Evolutionary conservation across 1,284 basidiomycete genomes (phyloP).

Genomic region (Ceratobasidium sp.): DNA sequence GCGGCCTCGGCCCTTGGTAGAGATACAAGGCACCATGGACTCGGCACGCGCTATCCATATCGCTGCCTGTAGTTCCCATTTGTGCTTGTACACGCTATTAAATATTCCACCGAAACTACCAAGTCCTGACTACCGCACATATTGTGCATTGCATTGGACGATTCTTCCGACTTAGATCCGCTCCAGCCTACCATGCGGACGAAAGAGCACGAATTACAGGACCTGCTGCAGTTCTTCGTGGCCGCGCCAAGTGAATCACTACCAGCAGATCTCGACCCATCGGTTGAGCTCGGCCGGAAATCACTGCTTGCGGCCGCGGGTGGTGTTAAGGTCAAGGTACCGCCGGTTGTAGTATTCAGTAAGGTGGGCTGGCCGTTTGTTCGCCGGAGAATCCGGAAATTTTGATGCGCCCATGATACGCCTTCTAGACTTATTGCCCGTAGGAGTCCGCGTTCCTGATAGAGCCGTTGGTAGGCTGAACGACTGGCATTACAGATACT

Average conservation of each 20-base stretch:
- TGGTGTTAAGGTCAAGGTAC: slow-evolving; percentile 51
- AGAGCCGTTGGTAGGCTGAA: neutral
- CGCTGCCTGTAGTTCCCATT: neutral
- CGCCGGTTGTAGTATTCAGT: slow-evolving; percentile 80
- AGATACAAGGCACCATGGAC: neutral
- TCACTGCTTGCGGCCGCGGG: slow-evolving; percentile 17
- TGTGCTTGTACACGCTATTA: neutral
- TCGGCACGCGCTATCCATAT: neutral
- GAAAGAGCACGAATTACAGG: slow-evolving; percentile 41
- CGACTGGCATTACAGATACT: slow-evolving; percentile 59
- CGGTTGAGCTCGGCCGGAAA: slow-evolving; percentile 15
- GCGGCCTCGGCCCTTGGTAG: neutral
- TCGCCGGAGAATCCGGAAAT: neutral
- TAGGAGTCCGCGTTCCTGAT: slow-evolving; percentile 48
- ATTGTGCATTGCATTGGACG: neutral
- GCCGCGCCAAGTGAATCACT: slow-evolving; percentile 42
- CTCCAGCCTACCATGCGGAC: slow-evolving; percentile 5
- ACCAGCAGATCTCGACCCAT: slow-evolving; percentile 42
- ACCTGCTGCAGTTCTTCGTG: slow-evolving; percentile 42
- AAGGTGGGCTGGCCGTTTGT: slow-evolving; percentile 59
- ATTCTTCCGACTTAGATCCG: slow-evolving; percentile 26
- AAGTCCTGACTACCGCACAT: too few relatives aligned
- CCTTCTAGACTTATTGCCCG: slow-evolving; percentile 73
- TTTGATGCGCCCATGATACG: slow-evolving; percentile 19
- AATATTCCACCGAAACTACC: neutral